Conservation (phyloP, 495 filamentous ascomycete species). For the Cercophora samala region DNA sequence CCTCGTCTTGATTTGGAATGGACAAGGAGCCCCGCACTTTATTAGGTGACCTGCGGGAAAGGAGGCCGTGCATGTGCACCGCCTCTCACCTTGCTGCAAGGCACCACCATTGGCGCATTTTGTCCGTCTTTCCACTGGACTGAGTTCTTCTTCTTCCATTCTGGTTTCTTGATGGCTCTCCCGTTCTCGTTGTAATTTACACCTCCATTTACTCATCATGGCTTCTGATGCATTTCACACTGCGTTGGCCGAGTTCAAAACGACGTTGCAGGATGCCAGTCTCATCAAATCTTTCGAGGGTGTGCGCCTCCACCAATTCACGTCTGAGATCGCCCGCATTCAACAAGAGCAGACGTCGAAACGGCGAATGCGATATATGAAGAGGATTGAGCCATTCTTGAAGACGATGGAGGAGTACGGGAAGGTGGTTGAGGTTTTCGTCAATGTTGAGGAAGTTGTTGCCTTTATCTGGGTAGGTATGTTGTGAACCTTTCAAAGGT, state of each 20-base stretch:
- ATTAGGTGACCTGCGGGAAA: no score
- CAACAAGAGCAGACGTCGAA: not conserved
- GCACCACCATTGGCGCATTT: no score
- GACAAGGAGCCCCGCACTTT: no score
- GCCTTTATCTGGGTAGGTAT: constrained; percentile 45
- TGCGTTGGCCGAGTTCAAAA: constrained; percentile 7
- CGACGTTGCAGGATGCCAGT: not conserved
- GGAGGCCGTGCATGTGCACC: no score
- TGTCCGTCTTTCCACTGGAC: not conserved
- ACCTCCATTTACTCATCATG: not conserved
- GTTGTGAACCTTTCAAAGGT: constrained; percentile 32
- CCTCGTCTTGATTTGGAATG: no score
- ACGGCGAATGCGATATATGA: constrained; percentile 22
- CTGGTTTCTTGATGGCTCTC: no score
- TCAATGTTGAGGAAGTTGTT: constrained; percentile 35
- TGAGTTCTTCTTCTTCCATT: not conserved
- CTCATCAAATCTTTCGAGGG: not conserved
- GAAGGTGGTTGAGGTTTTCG: constrained; percentile 33
- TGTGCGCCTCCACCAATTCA: not conserved
- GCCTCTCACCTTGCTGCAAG: no score
- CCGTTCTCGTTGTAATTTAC: not conserved
- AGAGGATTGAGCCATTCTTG: constrained; percentile 36
- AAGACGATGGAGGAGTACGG: constrained; percentile 40
- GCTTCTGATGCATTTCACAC: not conserved
- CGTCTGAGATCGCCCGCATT: not conserved